Percentiles rank a stretch among this genome's conserved stretches.
These are phyloP conservation scores for Tolypocladium amazonense DNA, from an alignment of 2,329 filamentous ascomycete genomes.

Conservation along the genomic window DNA sequence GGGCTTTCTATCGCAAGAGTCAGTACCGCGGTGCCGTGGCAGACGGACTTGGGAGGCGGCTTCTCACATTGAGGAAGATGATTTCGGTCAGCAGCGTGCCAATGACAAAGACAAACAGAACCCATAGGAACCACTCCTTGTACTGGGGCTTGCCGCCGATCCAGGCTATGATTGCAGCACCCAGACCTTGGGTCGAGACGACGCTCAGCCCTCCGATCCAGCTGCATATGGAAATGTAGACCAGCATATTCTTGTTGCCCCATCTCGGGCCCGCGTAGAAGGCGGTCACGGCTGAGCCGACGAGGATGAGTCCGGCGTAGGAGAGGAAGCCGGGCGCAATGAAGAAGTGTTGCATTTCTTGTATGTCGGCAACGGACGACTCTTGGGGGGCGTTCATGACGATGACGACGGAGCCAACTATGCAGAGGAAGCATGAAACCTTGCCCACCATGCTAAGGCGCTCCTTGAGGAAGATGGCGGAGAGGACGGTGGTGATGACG, in stretches of 20 bases:
- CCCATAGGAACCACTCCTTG: slow-evolving; percentile 95
- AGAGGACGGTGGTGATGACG: slow-evolving; percentile 83
- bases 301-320: slow-evolving; percentile 73
- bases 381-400: slow-evolving; percentile 85
- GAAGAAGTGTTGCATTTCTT: slow-evolving; percentile 85
- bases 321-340: slow-evolving; percentile 76
- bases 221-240: slow-evolving; percentile 94
- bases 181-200: slow-evolving; percentile 86
- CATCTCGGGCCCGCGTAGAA: slow-evolving; percentile 78
- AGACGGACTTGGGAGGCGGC: not conserved
- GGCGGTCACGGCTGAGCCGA: slow-evolving; percentile 61
- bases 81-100: slow-evolving; percentile 87
- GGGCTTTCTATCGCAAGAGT: slow-evolving; percentile 65
- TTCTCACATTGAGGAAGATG: slow-evolving; percentile 81
- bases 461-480: slow-evolving; percentile 92
- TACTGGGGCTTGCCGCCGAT: slow-evolving; percentile 75
- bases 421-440: slow-evolving; percentile 90
- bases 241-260: slow-evolving; percentile 94
- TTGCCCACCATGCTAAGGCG: slow-evolving; percentile 91
- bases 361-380: slow-evolving; percentile 75
- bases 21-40: not conserved
- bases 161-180: slow-evolving; percentile 83
- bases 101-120: slow-evolving; percentile 83
- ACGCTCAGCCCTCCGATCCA: slow-evolving; percentile 90
- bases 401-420: slow-evolving; percentile 86